Conservation (phyloP, 139 green algal species). For the Micractinium sp. region DNA sequence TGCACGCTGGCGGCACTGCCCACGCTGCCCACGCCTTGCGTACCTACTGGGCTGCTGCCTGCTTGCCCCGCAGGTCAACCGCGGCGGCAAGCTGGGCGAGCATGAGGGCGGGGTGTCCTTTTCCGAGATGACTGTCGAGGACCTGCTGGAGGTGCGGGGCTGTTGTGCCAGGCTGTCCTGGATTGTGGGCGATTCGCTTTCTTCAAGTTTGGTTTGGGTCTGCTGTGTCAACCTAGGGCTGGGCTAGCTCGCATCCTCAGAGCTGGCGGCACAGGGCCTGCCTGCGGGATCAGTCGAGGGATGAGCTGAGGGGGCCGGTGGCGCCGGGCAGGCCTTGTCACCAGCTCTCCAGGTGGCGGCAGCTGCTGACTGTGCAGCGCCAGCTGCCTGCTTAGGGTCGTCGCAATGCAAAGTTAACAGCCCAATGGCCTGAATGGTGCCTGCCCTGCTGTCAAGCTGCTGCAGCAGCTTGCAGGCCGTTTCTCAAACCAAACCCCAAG, state of each 20-base stretch:
- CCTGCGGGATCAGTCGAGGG: too few relatives aligned
- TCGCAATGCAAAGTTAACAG: neutral
- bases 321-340: too few relatives aligned
- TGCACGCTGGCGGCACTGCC: too few relatives aligned
- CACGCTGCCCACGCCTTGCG: neutral
- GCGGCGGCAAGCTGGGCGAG: conserved; percentile 53
- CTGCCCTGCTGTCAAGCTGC: neutral
- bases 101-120: conserved; percentile 32
- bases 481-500: neutral
- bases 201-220: neutral
- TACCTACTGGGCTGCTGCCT: neutral
- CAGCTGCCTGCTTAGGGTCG: neutral
- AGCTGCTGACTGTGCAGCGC: too few relatives aligned
- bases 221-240: neutral
- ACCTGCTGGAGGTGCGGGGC: conserved; percentile 53
- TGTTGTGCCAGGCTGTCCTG: neutral
- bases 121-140: conserved; percentile 67
- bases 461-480: neutral
- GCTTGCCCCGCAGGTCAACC: conserved; percentile 32
- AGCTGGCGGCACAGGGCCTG: too few relatives aligned
- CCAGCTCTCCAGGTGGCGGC: too few relatives aligned
- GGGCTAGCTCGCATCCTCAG: neutral
- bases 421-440: neutral
- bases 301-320: too few relatives aligned
- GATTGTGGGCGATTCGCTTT: too few relatives aligned